Evolutionary conservation across 1,139 yeast genomes (phyloP).

Genomic region (Suhomyces chickasaworum): DNA sequence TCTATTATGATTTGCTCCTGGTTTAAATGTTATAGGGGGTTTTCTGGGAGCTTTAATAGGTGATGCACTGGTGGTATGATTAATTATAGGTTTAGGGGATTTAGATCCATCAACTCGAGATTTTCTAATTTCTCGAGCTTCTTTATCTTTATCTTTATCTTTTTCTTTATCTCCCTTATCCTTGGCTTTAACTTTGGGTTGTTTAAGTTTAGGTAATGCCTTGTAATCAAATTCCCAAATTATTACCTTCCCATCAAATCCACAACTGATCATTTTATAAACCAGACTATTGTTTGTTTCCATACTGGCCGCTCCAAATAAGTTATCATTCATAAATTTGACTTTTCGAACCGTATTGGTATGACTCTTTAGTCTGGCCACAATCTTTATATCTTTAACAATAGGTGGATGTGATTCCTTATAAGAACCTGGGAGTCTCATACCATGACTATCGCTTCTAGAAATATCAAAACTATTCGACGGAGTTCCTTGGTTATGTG

Average conservation of each 20-base stretch:
- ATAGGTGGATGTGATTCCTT: constrained; percentile 35
- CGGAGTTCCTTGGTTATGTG: constrained; percentile 22
- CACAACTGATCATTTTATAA: constrained; percentile 66
- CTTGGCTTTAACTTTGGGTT: constrained; percentile 5
- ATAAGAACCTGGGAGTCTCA: constrained; percentile 11
- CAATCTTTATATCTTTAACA: constrained; percentile 45
- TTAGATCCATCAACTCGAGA: constrained; percentile 12
- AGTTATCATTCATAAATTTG: constrained; percentile 28
- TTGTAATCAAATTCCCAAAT: constrained; percentile 76
- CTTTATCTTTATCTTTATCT: constrained; percentile 3
- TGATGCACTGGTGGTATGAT: constrained; percentile 13
- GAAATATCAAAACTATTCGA: constrained; percentile 27
- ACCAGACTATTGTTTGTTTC: constrained; percentile 21
- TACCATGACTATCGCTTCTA: constrained; percentile 6
- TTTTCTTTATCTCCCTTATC: constrained; percentile 9
- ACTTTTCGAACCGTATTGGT: constrained; percentile 62
- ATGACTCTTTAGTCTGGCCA: constrained; percentile 64
- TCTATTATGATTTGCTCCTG: constrained; percentile 15
- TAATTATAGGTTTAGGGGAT: constrained; percentile 9
- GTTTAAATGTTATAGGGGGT: constrained; percentile 9
- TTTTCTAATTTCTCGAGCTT: constrained; percentile 2
- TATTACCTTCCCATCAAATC: constrained; percentile 68
- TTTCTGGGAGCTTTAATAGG: constrained; percentile 13
- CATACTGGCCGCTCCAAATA: constrained; percentile 18
- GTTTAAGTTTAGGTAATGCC: constrained; percentile 53